These are phyloP conservation scores for Sporothrix dimorphospora DNA, from an alignment of 2,329 filamentous ascomycete species.

Conservation along the genomic window DNA sequence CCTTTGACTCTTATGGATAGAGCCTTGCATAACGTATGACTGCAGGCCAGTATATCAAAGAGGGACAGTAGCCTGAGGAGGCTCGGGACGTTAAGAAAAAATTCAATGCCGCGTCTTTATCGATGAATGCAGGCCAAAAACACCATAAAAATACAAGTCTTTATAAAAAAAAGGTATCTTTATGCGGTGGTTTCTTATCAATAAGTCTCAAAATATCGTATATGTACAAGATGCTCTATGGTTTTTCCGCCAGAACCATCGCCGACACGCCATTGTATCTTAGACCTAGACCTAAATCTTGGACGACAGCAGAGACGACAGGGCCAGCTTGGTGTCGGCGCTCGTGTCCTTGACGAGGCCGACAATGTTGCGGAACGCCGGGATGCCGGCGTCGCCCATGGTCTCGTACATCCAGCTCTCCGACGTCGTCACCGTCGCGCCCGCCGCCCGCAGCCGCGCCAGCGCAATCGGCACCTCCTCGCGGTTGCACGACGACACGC, in stretches of 20 bases:
- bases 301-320: constrained; percentile 65
- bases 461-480: constrained; percentile 82
- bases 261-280: background rate
- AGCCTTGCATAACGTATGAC: too few species aligned
- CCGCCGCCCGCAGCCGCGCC: constrained; percentile 72
- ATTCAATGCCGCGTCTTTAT: background rate
- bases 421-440: constrained; percentile 79
- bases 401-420: constrained; percentile 91
- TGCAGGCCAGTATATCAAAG: background rate
- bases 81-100: background rate
- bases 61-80: background rate
- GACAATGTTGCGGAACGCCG: constrained; percentile 74
- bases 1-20: background rate
- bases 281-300: constrained; percentile 47
- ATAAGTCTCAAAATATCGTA: background rate
- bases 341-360: constrained; percentile 77
- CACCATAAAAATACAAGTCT: constrained; percentile 34
- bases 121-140: constrained; percentile 32
- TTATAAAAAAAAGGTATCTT: background rate
- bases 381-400: constrained; percentile 76
- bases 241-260: background rate
- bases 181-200: background rate
- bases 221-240: constrained; percentile 1
- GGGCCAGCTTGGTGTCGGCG: constrained; percentile 67
- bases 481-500: constrained; percentile 82